Base-by-base conservation (phyloP, 371 early-diverging fungal species). In the Mycotypha africana region DNA sequence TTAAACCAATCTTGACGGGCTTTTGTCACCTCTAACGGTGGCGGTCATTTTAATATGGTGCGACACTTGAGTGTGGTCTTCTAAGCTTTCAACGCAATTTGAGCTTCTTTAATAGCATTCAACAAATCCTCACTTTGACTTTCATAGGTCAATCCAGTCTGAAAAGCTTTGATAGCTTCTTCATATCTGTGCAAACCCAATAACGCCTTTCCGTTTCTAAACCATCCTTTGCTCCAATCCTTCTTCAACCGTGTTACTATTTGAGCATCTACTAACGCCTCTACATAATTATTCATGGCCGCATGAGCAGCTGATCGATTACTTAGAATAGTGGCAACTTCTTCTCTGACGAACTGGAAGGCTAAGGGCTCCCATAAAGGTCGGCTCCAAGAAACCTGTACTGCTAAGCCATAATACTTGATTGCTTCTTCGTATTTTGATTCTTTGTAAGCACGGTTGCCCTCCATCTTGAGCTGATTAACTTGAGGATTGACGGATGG, bases 171-270 rank as follows among this genome's bases (percentile, higher is more conserved):
- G 8, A 74, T 60, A 12, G 85, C 86, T 53, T 86, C 87, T 24
- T 75, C 65, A 38, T 62, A 67, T 11, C 85, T 55, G 16, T 73
- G 74, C 50, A 88, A 48, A 4, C 79, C 86, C 36, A 72, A 51
- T 38, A 88, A 62, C 11, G 89, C 88, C 36, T 75, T 73, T 37
- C 89, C 89, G 57, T 84, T 85, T 32, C 89, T 58, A 63, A 86
- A 87, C 58, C 81, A 77, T 14, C 86, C 88, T 67, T 88, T 87
- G 47, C 81, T 71, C 87, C 86, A 88, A 19, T 77, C 78, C 14
- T 74, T 70, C 51, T 78, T 82, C 38, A 88, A 54, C 30, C 76
- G 56, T 16, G 82, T 82, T 26, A 84, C 85, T 22, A 74, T 68
- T 60, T 86, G 83, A 0, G 87, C 78, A 58, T 87, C 88, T 36